A percentile compares a stretch with the other conserved stretches of the same genome.
Evolutionary conservation across 2,329 filamentous ascomycete species (phyloP).

Genomic region (Huntiella decipiens): DNA sequence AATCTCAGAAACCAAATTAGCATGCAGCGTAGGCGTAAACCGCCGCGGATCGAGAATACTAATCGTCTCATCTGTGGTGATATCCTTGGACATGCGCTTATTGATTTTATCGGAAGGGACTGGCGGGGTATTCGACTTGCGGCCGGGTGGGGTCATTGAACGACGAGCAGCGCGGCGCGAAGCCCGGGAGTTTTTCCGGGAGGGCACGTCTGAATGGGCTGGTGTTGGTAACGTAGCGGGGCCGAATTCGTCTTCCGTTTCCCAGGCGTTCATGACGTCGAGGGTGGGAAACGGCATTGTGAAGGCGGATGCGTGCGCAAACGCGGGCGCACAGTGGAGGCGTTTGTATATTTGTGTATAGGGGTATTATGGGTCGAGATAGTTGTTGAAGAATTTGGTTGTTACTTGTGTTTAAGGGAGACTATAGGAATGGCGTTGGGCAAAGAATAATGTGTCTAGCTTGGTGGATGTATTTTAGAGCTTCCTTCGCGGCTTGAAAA

Average conservation of each 20-base stretch:
- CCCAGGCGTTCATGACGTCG: conserved; percentile 34
- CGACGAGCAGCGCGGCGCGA: conserved; percentile 40
- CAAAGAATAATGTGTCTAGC: not conserved
- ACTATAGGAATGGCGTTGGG: not conserved
- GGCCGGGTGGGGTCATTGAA: conserved; percentile 43
- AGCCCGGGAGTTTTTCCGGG: conserved; percentile 48
- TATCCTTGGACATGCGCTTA: conserved; percentile 37
- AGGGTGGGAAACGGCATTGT: not conserved
- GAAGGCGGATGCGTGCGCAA: not conserved
- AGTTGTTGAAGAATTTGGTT: not conserved
- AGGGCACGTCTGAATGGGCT: conserved; percentile 9
- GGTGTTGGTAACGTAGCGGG: conserved; percentile 48
- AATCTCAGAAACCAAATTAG: conserved; percentile 88
- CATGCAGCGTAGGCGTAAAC: conserved; percentile 88
- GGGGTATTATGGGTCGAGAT: not conserved
- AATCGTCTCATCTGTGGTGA: conserved; percentile 47
- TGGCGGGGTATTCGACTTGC: conserved; percentile 36
- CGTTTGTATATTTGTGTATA: not conserved
- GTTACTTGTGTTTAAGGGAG: not conserved
- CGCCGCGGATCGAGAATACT: conserved; percentile 69
- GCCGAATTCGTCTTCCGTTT: conserved; percentile 43
- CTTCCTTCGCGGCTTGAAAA: no score
- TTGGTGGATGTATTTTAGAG: no score
- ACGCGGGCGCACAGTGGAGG: no score
- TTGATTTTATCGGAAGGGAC: conserved; percentile 21